Base-by-base conservation (phyloP, 176 grass and related monocot genomes). In the Avena sativa region DNA sequence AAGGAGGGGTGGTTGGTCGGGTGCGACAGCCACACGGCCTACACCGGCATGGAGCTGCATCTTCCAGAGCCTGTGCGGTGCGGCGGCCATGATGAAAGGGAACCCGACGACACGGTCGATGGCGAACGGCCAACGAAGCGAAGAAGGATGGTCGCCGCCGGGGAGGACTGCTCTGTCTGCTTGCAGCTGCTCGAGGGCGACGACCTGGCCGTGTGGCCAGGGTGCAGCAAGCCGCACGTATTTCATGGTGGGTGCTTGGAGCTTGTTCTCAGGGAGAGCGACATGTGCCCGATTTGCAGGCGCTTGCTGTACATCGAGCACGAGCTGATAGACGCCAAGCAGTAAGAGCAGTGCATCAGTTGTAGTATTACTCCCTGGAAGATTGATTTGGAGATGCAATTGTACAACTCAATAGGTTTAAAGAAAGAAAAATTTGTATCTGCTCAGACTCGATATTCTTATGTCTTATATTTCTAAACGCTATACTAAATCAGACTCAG, bases 171-270 rank as follows among this genome's bases (percentile, higher is more conserved):
- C 49, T 40, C 69, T 3, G 0, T 85, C 3, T 89, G 83, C 82
- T 74, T 85, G 2, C 16, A 76, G 1, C 2, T 46, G 23, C 15
- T 81, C 2, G 76, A 81, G 12, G 11, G 56, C 58, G 79, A 12
- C 4, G 1, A 71, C 36, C 36, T 77, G 17, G 88, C 26, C 0
- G 83, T 61, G 71, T 82, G 78, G 88, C 79, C 71, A 6, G 79
- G 78, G 26, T 82, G 88, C 52, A 6, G 34, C 51, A 14, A 65
- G 10, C 65, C 49, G 19, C 88, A 76, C 28, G 78, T 82, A 28
- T 86, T 89, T 83, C 78, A 89, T 20, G 83, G 83, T 10, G 40
- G 1, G 2, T 90, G 88, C 51, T 3, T 78, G 83, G 79, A 78
- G 62, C 4, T 21, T 2, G 69, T 12, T 2, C 49, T 84, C 12